phyloP scores from a whole-genome alignment of 2,329 filamentous ascomycete genomes.

The Sporothrix sp. region DNA sequence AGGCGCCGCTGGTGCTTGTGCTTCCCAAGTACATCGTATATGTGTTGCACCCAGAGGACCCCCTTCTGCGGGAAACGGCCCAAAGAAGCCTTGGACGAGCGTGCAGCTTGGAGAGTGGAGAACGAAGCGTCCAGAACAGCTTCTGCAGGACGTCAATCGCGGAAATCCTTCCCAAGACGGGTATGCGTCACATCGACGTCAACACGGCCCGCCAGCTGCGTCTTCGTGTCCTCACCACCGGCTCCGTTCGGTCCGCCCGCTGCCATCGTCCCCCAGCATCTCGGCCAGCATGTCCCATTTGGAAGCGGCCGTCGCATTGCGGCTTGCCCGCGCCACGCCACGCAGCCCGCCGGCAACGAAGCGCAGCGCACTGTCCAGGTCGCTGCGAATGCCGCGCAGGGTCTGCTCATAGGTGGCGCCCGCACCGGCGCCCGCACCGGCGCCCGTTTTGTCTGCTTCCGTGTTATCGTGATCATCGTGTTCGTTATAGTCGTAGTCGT shows the following conservation, averaged over 20 bases:
- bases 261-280: conserved; percentile 51
- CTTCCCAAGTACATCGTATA: too few species aligned
- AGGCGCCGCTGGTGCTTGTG: neutral
- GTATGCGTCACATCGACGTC: too few species aligned
- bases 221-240: neutral
- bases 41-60: too few species aligned
- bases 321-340: conserved; percentile 64
- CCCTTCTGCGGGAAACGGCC: too few species aligned
- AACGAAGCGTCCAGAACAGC: too few species aligned
- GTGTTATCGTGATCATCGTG: conserved; percentile 23
- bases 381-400: conserved; percentile 46
- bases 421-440: too few species aligned
- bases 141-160: too few species aligned
- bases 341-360: conserved; percentile 67
- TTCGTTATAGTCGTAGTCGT: neutral
- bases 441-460: conserved; percentile 11
- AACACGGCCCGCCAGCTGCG: too few species aligned
- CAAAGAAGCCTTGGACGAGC: too few species aligned
- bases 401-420: conserved; percentile 38
- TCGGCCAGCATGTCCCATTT: conserved; percentile 78
- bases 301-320: conserved; percentile 41
- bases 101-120: too few species aligned
- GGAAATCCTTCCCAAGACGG: too few species aligned
- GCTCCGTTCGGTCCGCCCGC: neutral
- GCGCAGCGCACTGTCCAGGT: conserved; percentile 55